Evolutionary conservation across 805 yeast genomes (phyloP), one percentile per base, ranked within the genome.

Genomic region (Torulaspora gathmanii): DNA sequence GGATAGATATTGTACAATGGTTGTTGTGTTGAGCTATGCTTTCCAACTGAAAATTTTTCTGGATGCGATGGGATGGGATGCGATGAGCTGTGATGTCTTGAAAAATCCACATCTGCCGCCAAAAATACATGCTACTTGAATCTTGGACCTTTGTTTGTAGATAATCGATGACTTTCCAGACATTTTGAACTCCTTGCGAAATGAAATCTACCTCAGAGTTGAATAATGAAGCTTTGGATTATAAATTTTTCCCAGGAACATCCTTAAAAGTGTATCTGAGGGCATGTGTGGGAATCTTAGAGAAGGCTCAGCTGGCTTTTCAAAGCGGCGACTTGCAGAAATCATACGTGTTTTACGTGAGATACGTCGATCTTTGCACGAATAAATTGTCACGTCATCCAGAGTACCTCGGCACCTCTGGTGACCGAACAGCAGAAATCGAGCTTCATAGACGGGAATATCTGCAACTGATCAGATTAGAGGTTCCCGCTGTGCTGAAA

Each of bases 181-280:
- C 19, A 4, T 11, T 17, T 19, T 29, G 19, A 22, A 12, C 16
- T 19, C 15, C 26, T 17, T 35, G 26, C 22, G 25, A n/a, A 23
- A 42, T 42, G 46, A 37, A 31, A 33, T 37, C 46, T 16, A 42
- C 37, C 31, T 26, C 30, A 13, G 58, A 52, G 40, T 42, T 60
- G 43, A 69, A 67, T 33, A 56, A 57, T n/a, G 76, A 70, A 55
- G 84, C 83, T 4, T 64, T 64, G 46, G 67, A 70, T 46, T 82
- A 80, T 58, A 77, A 71, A 44, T 83, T 75, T 62, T 74, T 80
- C 30, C 58, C 71, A 2, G 50, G 60, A 0, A 71, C 79, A 12
- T 77, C 84, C 1, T 58, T 81, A 42, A 68, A 69, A 36, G 62
- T 75, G 17, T 82, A 86, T 74, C 55, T 82, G 25, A 73, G 81